Base-by-base conservation (phyloP, 129 eudicot species). In the Mikania micrantha region DNA sequence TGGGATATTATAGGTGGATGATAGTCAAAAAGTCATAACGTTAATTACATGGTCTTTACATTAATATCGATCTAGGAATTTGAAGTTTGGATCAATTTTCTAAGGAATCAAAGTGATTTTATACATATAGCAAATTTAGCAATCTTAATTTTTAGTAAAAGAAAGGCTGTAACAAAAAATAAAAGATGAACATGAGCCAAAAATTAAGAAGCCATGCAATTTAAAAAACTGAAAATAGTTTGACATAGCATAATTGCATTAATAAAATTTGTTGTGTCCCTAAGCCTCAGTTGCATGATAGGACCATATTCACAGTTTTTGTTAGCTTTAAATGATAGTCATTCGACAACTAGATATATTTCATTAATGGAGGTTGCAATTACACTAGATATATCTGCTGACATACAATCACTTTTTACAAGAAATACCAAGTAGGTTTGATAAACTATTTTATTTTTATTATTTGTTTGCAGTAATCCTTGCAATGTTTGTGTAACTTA, bases 401-500 rank as follows among this genome's bases (percentile, higher is more conserved):
- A 94, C 69, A 78, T 94, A 50, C 80, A 85, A 73, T 84, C 99
- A 64, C 71, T 94, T 70, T 94, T 94, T 57, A 94, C 97, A 6
- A 89, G 99, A 97, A 94, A 94, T 65, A 94, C 97, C 49, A 94
- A 89, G 77, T 95, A 93, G 96, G 98, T 91, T 39, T 50, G 60
- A 49, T 35, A 35, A 11, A 17, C 36, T 42, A 0, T 38, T 58
- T 11, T 22, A 50, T 66, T 61, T 31, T 47, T 47, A 15, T 44
- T 22, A 13, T 58, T 59, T 32, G 20, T 17, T 69, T 64, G 66
- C 22, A 35, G 12, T 42, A 12, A 0, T 47, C 31, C 7, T 9
- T 3, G 22, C 22, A 31, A 8, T 52, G 38, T 40, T 22, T 53
- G 64, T 69, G 21, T 36, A 38, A 12, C 25, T 19, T 44, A 13